phyloP scores from a whole-genome alignment of 331 rosid genomes.

The Malus hybrid region DNA sequence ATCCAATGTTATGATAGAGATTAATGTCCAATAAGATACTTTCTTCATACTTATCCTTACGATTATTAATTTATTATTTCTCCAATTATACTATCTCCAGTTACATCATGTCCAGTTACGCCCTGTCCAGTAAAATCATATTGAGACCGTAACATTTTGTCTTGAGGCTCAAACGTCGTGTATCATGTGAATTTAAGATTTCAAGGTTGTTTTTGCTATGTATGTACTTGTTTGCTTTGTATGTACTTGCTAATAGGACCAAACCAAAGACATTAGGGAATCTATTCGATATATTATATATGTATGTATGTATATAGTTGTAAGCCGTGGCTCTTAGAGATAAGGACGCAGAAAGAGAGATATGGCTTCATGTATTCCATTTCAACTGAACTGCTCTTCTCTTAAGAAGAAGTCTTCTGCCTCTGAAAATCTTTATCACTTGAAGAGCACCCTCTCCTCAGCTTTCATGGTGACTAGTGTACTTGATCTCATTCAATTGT shows the following conservation, averaged over 20 bases:
- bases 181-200: no score
- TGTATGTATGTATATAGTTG: no score
- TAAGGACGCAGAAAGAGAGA: background rate
- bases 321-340: background rate
- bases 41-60: no score
- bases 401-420: constrained; percentile 11
- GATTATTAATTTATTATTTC: background rate
- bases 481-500: background rate
- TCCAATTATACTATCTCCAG: no score
- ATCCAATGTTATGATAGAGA: no score
- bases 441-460: constrained; percentile 11
- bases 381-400: constrained; percentile 13
- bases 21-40: background rate
- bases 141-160: background rate
- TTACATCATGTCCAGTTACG: no score
- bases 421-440: constrained; percentile 1
- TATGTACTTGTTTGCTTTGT: background rate
- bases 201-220: no score
- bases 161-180: background rate
- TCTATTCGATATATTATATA: background rate
- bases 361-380: constrained; percentile 17
- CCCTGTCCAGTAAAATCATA: no score
- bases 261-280: background rate
- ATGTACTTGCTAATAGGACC: background rate
- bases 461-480: constrained; percentile 23